These are phyloP conservation scores for Pseudozyma thailandica DNA, from an alignment of 1,284 basidiomycete species.

Conservation along the genomic window DNA sequence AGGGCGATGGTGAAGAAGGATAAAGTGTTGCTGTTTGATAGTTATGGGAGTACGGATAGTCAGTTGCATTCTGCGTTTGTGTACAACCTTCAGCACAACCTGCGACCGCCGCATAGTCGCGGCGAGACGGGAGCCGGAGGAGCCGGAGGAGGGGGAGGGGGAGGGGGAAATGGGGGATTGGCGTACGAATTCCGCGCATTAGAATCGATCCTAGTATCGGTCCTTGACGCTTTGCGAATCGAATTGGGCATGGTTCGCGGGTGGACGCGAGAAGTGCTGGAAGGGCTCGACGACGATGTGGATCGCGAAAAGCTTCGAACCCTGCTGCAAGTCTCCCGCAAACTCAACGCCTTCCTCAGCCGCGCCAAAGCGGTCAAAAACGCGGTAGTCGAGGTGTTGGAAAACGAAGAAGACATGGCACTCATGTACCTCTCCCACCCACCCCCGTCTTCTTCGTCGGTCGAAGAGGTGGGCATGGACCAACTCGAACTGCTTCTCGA, in stretches of 20 bases:
- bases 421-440: constrained; percentile 75
- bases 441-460: not conserved
- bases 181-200: constrained; percentile 65
- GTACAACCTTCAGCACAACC: constrained; percentile 62
- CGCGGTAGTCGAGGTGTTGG: constrained; percentile 58
- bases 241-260: constrained; percentile 54
- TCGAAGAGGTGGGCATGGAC: constrained; percentile 66
- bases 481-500: constrained; percentile 93
- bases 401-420: constrained; percentile 79
- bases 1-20: constrained; percentile 93
- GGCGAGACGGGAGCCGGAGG: not conserved
- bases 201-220: constrained; percentile 59
- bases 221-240: constrained; percentile 58
- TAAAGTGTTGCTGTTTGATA: constrained; percentile 88
- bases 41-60: constrained; percentile 52
- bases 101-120: constrained; percentile 15
- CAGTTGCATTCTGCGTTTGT: constrained; percentile 60
- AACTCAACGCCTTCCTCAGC: constrained; percentile 54
- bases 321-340: constrained; percentile 57
- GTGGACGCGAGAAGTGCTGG: constrained; percentile 51
- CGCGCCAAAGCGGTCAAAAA: constrained; percentile 52
- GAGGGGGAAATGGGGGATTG: too few species aligned
- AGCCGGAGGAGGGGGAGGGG: not conserved
- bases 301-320: constrained; percentile 60
- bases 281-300: constrained; percentile 59